phyloP scores from a whole-genome alignment of 2,329 filamentous ascomycete genomes.

The Cladophialophora chaetospira region DNA sequence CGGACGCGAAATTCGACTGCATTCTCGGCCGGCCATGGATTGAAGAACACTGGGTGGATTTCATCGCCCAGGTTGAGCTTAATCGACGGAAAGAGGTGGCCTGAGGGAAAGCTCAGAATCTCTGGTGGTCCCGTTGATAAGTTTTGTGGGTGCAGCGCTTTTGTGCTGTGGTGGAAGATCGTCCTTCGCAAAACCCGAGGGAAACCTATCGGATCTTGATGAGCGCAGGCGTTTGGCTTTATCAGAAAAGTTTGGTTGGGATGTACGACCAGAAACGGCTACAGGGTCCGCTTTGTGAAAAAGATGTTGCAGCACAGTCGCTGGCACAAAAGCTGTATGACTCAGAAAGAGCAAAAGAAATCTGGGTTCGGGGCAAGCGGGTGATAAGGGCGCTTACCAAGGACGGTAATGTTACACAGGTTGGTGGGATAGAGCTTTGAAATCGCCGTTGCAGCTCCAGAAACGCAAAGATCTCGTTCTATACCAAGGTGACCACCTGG shows the following conservation, averaged over 20 bases:
- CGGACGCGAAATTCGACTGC: constrained; percentile 25
- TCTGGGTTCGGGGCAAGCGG: constrained; percentile 21
- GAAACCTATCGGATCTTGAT: neutral
- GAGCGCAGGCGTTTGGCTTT: constrained; percentile 8
- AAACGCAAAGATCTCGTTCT: constrained; percentile 2
- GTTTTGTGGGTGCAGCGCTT: neutral
- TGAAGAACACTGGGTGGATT: constrained; percentile 22
- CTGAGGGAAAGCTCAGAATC: neutral
- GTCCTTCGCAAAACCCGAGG: neutral
- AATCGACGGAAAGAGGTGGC: constrained; percentile 9
- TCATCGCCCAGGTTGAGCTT: constrained; percentile 19
- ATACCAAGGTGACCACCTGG: constrained; percentile 14
- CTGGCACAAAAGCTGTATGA: constrained; percentile 16
- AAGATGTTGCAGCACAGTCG: constrained; percentile 1
- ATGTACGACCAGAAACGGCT: constrained; percentile 21
- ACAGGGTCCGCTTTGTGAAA: constrained; percentile 9
- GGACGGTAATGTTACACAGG: constrained; percentile 19
- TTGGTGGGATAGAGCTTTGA: constrained; percentile 7
- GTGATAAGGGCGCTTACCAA: neutral
- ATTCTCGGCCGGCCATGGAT: constrained; percentile 30
- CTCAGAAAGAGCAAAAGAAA: constrained; percentile 6
- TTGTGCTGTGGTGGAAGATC: neutral
- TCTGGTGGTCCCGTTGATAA: neutral
- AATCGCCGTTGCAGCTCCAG: constrained; percentile 3
- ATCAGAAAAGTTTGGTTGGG: constrained; percentile 16